Base-by-base conservation (phyloP, 2,329 filamentous ascomycete species). In the Aureobasidium lini region DNA sequence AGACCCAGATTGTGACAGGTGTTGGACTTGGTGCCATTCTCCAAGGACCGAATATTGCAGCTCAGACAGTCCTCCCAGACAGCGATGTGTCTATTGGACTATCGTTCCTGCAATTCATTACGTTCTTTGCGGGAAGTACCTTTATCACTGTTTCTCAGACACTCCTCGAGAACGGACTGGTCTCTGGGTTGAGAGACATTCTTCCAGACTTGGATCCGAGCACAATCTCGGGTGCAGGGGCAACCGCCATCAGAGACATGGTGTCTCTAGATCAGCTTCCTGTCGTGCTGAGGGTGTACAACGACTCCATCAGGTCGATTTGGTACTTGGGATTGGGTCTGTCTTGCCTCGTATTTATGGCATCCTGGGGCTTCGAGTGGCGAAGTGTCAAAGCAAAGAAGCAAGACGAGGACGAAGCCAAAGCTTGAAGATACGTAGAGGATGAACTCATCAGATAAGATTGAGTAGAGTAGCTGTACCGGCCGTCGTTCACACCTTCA, bases 261-360 rank as follows among this genome's bases (percentile, higher is more conserved):
- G 81, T 88, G 28, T 72, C 78, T 0, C 63, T 70, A 0, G 65
- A 81, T 58, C 79, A 76, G 57, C 68, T 84, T 7, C 67, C 69
- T 1, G 69, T 73, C 0, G 83, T 90, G 11, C 72, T 84, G 1
- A 63, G 73, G 0, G 84, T 83, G 0, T 88, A 88, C 72, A 87
- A 87, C 66, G 67, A 75, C 18, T 75, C 84, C 0, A 70, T 88
- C 43, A 76, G 76, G 1, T 71, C 78, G 61, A 77, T 78, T 1
- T 88, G 85, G 66, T 78, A 80, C 60, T 78, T 86, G 11, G 78
- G 76, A 1, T 70, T 85, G 9, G 77, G 79, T 2, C 71, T 84
- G 65, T 74, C 76, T 0, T 74, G 74, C 13, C 60, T 84, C 10
- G 77, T 76, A 4, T 73, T 86, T 15, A 29, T 84, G 6, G 83